Evolutionary conservation across 495 filamentous ascomycete species (phyloP).

Genomic region (Melanomma pulvis-pyrius): DNA sequence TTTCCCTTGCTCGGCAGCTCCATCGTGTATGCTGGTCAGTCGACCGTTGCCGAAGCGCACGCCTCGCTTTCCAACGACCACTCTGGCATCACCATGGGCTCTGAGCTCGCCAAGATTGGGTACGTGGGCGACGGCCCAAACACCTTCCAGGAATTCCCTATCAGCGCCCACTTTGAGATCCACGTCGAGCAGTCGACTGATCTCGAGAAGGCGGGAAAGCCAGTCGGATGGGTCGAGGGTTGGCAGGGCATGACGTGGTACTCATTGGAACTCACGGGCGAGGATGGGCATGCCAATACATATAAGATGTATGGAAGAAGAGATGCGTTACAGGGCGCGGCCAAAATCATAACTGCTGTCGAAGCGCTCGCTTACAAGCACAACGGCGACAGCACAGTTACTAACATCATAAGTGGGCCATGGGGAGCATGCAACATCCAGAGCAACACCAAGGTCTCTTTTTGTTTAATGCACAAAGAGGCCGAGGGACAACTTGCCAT

Average conservation of each 20-base stretch:
- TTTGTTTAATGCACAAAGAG: constrained; percentile 33
- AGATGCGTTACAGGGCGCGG: constrained; percentile 7
- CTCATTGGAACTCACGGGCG: neutral
- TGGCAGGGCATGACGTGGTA: constrained; percentile 31
- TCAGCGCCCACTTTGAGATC: constrained; percentile 28
- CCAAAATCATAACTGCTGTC: constrained; percentile 3
- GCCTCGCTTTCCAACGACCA: constrained; percentile 22
- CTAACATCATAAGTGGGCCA: too few species aligned
- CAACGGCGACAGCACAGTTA: constrained; percentile 20
- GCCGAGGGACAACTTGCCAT: constrained; percentile 12
- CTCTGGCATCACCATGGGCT: constrained; percentile 21
- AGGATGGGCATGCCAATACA: constrained; percentile 12
- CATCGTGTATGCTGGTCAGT: constrained; percentile 25
- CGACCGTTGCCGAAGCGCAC: constrained; percentile 18
- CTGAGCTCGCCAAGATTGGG: constrained; percentile 20
- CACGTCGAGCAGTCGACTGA: constrained; percentile 22
- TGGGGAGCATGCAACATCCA: constrained; percentile 36
- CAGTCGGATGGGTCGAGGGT: constrained; percentile 13
- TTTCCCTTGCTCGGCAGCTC: constrained; percentile 20
- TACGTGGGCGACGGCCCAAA: constrained; percentile 24
- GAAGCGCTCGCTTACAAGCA: constrained; percentile 10
- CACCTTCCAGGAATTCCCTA: constrained; percentile 27
- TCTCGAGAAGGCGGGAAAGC: constrained; percentile 28
- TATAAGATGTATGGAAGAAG: constrained; percentile 6
- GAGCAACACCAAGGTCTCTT: constrained; percentile 18